phyloP scores from a whole-genome alignment of 2,329 filamentous ascomycete genomes.

The Exophiala mesophila region DNA sequence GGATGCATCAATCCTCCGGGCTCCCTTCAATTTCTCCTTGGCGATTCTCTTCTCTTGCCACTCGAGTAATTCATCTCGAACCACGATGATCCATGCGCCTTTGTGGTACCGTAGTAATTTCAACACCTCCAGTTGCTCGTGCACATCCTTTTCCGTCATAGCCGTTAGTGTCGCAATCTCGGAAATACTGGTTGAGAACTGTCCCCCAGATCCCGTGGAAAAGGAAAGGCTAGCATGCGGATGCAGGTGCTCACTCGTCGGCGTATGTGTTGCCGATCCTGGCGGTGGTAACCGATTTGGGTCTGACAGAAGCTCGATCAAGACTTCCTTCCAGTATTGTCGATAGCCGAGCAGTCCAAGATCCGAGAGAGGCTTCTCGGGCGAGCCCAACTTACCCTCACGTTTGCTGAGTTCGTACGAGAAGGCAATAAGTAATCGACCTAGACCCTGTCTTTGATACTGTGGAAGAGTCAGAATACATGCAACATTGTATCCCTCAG shows the following conservation, averaged over 20 bases:
- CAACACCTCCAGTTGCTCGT: conserved; percentile 87
- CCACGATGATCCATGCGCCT: conserved; percentile 91
- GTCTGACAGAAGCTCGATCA: conserved; percentile 78
- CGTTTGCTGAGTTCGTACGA: conserved; percentile 95
- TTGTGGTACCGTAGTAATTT: conserved; percentile 96
- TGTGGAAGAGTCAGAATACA: conserved; percentile 96
- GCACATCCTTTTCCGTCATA: conserved; percentile 96
- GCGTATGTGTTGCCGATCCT: conserved; percentile 22
- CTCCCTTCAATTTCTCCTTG: conserved; percentile 74
- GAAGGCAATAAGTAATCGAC: conserved; percentile 89
- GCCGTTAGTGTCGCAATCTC: conserved; percentile 71
- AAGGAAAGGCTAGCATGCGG: conserved; percentile 19
- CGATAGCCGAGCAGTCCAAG: conserved; percentile 88
- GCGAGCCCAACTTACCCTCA: conserved; percentile 89
- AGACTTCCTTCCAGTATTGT: conserved; percentile 95
- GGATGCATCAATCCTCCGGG: conserved; percentile 67
- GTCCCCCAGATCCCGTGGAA: conserved; percentile 8
- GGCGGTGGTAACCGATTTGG: conserved; percentile 50
- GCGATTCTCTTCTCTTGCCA: conserved; percentile 66
- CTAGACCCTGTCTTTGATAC: conserved; percentile 92
- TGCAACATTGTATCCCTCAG: conserved; percentile 94
- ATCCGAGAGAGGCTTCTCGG: conserved; percentile 94
- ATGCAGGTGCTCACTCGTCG: conserved; percentile 23
- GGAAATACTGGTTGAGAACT: conserved; percentile 67
- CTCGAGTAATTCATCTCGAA: conserved; percentile 75